phyloP scores from a whole-genome alignment of 164 flowering plant genomes.

The Nymphaea colorata region DNA sequence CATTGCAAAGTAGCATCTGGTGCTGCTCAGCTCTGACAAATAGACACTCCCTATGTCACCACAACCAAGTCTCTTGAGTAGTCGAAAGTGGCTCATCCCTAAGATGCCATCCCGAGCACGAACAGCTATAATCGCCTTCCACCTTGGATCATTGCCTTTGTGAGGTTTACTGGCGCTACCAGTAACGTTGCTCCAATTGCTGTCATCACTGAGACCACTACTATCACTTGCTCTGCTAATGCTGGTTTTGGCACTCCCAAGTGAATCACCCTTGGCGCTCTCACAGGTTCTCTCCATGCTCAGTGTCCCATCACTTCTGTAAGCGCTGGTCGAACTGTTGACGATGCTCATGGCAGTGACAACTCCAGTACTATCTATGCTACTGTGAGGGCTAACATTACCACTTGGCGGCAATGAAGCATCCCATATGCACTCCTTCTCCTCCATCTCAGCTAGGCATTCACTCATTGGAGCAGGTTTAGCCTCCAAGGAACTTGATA shows the following conservation, averaged over 20 bases:
- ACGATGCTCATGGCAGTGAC: conserved; percentile 80
- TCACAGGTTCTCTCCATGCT: conserved; percentile 73
- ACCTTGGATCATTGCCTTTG: conserved; percentile 94
- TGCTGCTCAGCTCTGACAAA: conserved; percentile 38
- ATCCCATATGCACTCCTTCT: conserved; percentile 91
- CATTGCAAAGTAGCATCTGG: conserved; percentile 46
- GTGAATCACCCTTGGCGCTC: conserved; percentile 71
- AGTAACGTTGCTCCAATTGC: conserved; percentile 86
- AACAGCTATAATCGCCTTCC: conserved; percentile 90
- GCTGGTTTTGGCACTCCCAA: conserved; percentile 83
- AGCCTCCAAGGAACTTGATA: conserved; percentile 25
- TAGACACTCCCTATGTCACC: conserved; percentile 71
- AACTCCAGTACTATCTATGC: conserved; percentile 65
- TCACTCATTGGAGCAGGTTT: conserved; percentile 47
- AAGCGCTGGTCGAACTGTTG: conserved; percentile 64
- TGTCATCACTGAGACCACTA: conserved; percentile 94
- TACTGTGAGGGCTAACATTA: conserved; percentile 82
- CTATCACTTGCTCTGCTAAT: conserved; percentile 85
- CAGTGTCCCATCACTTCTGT: conserved; percentile 50
- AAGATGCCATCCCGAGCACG: conserved; percentile 73
- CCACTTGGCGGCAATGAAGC: conserved; percentile 94
- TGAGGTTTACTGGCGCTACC: conserved; percentile 92
- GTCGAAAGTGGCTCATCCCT: conserved; percentile 88
- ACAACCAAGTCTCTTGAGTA: conserved; percentile 54
- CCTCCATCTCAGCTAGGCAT: conserved; percentile 45